Evolutionary conservation across 2,329 filamentous ascomycete species (phyloP).

Genomic region (Aspergillus brasiliensis): DNA sequence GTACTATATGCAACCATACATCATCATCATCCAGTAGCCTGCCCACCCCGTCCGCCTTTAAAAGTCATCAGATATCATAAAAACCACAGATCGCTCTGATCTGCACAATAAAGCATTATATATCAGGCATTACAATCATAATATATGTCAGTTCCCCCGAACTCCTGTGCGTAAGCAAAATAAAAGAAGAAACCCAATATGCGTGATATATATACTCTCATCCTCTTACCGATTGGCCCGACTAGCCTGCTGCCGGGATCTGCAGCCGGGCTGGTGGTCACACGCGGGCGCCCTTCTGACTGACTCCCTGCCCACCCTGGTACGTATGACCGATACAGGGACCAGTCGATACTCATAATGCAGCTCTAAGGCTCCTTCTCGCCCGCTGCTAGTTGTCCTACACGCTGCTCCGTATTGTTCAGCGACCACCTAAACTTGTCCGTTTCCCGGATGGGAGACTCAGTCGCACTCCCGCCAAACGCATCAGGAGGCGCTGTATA

Average conservation of each 20-base stretch:
- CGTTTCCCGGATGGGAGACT: constrained; percentile 19
- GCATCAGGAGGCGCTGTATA: constrained; percentile 23
- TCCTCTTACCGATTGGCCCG: not conserved
- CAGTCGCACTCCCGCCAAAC: constrained; percentile 16
- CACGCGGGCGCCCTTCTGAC: not conserved
- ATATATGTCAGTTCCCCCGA: not conserved
- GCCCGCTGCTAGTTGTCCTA: not conserved
- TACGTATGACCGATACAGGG: not conserved
- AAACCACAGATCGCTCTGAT: constrained; percentile 13
- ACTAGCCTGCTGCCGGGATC: not conserved
- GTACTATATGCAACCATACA: not conserved
- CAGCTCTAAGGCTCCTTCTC: constrained; percentile 4
- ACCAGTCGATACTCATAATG: not conserved
- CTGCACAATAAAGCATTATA: constrained; percentile 2
- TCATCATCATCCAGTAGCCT: not conserved
- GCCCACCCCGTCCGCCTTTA: not conserved
- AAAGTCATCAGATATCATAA: constrained; percentile 11
- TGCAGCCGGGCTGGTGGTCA: not conserved
- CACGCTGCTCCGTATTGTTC: constrained; percentile 7
- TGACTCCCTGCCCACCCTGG: not conserved
- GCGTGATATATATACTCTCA: constrained; percentile 5
- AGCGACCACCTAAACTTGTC: constrained; percentile 13
- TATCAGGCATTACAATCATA: constrained; percentile 5
- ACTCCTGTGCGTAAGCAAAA: not conserved
- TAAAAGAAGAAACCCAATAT: not conserved